Evolutionary conservation across 805 yeast species (phyloP), one percentile per base, ranked within the genome.

Genomic region (Nakazawaea populi): DNA sequence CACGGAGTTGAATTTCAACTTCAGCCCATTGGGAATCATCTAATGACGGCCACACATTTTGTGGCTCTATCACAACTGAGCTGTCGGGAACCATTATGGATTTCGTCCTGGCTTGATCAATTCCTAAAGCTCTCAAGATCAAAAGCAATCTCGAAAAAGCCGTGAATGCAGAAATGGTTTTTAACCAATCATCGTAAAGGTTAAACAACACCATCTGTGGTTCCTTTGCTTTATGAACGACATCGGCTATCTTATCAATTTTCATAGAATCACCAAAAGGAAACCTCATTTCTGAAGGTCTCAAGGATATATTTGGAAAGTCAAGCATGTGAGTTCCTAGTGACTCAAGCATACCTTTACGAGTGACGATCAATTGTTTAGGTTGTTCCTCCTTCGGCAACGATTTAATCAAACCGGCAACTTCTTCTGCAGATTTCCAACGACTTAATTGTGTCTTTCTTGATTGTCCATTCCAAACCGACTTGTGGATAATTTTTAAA

Each of bases 381-480:
- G 99, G 99, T 60, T 90, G 97, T 67, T 94, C 97, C 60, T 92
- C 97, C 49, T 82, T 76, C 0, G 97, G 97, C 49, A 94, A 69
- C 0, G 97, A 88, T 42, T 97, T 76, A 18, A 94, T 78, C 56
- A 94, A 71, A 0, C 96, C 96, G 12, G 97, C 92, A 27, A 89
- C 96, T 66, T 92, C 98, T 68, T 94, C 99, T 0, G 99, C 98
- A 1, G 98, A 84, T 65, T 92, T 94, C 99, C 99, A 94, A 64
- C 94, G 94, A 1, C 98, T 91, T 56, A 94, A 70, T 62, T 94
- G 97, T 31, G 94, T 85, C 54, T 92, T 75, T 59, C 97, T 85
- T 61, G 89, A 91, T 66, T 94, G 98, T 18, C 99, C 99, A 4
- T 96, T 85, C 95, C 97, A 94, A 2, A 89, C 96, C 5, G 96